Evolutionary conservation across 805 yeast species (phyloP).

Genomic region (Spathaspora passalidarum): DNA sequence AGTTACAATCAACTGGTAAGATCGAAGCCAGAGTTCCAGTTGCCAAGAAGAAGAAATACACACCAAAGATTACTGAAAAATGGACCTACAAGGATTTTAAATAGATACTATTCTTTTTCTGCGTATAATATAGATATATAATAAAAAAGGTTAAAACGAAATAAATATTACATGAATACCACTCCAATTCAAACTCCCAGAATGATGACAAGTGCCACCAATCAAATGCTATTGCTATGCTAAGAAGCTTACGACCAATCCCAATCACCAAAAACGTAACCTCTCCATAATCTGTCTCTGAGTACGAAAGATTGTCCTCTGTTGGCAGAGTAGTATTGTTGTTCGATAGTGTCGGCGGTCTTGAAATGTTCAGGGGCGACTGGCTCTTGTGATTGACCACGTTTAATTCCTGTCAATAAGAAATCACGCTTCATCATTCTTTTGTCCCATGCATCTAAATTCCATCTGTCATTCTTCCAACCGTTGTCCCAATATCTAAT

Average conservation of each 20-base stretch:
- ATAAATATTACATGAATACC: background rate
- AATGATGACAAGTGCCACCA: no score
- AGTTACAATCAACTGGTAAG: conserved; percentile 79
- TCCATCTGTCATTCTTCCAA: conserved; percentile 44
- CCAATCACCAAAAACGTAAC: conserved; percentile 45
- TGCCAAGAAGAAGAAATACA: conserved; percentile 61
- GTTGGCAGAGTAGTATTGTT: conserved; percentile 46
- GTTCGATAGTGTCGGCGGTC: conserved; percentile 36
- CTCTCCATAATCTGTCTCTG: conserved; percentile 47
- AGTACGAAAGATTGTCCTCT: conserved; percentile 44
- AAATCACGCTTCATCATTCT: conserved; percentile 67
- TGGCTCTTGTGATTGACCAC: conserved; percentile 67
- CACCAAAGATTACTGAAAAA: conserved; percentile 80
- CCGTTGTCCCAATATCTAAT: conserved; percentile 49
- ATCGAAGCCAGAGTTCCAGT: conserved; percentile 80
- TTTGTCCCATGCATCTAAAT: conserved; percentile 43
- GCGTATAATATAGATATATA: background rate
- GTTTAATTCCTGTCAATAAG: conserved; percentile 68
- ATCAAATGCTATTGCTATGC: background rate
- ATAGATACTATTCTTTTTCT: conserved; percentile 26
- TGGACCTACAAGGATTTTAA: conserved; percentile 91
- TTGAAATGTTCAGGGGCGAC: conserved; percentile 77
- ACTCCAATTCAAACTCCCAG: background rate
- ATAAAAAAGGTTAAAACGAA: conserved; percentile 1
- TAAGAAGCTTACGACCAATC: conserved; percentile 24